A percentile compares a stretch with the other conserved stretches of the same genome.
Evolutionary conservation across 1,284 basidiomycete genomes (phyloP).

Genomic region (Rhizopogon hawkerae): DNA sequence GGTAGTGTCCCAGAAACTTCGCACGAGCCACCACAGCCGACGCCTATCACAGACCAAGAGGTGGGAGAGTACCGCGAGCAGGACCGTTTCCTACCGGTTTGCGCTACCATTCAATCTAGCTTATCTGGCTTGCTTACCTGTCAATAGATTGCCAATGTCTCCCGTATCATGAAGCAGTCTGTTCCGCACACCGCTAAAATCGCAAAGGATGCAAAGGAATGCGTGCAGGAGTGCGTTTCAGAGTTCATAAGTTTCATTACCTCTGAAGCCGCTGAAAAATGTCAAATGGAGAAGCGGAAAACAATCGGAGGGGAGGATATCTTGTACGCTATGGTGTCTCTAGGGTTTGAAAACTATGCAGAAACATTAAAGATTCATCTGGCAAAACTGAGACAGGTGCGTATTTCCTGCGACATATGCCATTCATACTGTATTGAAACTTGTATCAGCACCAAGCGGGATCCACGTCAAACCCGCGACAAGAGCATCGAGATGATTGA

Average conservation of each 20-base stretch:
- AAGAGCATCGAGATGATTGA: conserved; percentile 18
- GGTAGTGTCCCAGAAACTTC: conserved; percentile 31
- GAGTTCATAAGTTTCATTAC: conserved; percentile 97
- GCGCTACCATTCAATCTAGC: conserved; percentile 1
- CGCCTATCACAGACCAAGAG: conserved; percentile 82
- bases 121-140: conserved; percentile 4
- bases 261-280: conserved; percentile 83
- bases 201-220: conserved; percentile 94
- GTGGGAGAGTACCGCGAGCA: conserved; percentile 89
- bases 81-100: conserved; percentile 82
- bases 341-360: conserved; percentile 95
- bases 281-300: conserved; percentile 78
- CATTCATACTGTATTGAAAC: not conserved
- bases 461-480: conserved; percentile 20
- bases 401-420: conserved; percentile 17
- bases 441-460: conserved; percentile 23
- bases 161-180: conserved; percentile 88
- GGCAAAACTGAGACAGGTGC: conserved; percentile 79
- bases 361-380: conserved; percentile 85
- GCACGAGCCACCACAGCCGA: conserved; percentile 46
- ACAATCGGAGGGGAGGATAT: conserved; percentile 91
- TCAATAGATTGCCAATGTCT: conserved; percentile 85
- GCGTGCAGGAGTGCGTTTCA: conserved; percentile 92
- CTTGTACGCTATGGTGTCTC: conserved; percentile 75
- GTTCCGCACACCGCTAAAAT: conserved; percentile 92